Evolutionary conservation across 78 protist genomes (phyloP).

Genomic region (Speleostelium caveatum): DNA sequence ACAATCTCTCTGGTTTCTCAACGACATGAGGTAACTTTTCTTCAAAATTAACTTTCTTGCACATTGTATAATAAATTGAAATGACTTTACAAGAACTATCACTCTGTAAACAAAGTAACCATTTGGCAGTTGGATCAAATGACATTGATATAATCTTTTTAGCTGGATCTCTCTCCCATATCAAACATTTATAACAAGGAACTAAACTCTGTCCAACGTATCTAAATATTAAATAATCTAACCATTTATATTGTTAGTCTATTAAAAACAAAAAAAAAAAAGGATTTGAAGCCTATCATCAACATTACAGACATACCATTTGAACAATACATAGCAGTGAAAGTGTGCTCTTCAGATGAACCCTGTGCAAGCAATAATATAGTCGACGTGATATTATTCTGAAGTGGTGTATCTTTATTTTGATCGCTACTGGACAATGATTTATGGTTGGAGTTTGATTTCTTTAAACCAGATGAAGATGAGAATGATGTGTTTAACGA

Average conservation of each 20-base stretch:
- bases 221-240: conserved; percentile 79
- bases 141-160: conserved; percentile 76
- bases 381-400: neutral
- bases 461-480: conserved; percentile 2
- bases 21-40: neutral
- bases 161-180: conserved; percentile 61
- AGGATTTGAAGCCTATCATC: neutral
- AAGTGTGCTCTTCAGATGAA: conserved; percentile 39
- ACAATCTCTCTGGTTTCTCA: conserved; percentile 27
- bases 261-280: neutral
- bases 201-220: conserved; percentile 82
- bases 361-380: conserved; percentile 45
- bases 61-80: conserved; percentile 72
- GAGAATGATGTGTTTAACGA: neutral
- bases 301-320: conserved; percentile 37
- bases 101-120: conserved; percentile 53
- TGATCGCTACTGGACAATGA: conserved; percentile 60
- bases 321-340: conserved; percentile 74
- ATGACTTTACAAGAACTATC: conserved; percentile 64
- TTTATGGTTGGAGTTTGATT: conserved; percentile 12
- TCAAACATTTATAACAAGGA: conserved; percentile 66
- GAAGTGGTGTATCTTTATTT: neutral
- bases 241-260: neutral
- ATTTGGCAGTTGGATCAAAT: conserved; percentile 77
- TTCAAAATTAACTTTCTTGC: conserved; percentile 49